phyloP scores from a whole-genome alignment of 345 rosid species.

The Boechera retrofracta region DNA sequence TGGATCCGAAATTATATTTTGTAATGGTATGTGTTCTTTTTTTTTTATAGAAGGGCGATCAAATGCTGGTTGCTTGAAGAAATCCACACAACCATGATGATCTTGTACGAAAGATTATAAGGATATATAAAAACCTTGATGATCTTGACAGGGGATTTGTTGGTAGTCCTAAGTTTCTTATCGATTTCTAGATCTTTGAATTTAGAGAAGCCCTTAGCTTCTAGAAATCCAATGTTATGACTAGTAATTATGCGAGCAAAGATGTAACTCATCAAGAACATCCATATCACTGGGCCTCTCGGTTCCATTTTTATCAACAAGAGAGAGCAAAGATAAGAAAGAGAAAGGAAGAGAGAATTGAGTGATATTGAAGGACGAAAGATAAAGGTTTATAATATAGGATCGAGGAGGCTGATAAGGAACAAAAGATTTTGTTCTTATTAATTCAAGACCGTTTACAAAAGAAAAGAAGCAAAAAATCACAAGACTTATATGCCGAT shows the following conservation, averaged over 20 bases:
- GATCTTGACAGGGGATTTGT: conserved; percentile 34
- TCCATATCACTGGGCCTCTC: conserved; percentile 6
- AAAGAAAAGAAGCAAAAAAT: too few species aligned
- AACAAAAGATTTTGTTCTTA: too few species aligned
- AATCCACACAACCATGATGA: conserved; percentile 33
- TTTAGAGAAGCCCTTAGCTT: conserved; percentile 20
- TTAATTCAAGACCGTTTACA: too few species aligned
- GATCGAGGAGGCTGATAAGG: neutral
- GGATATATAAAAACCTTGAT: conserved; percentile 22
- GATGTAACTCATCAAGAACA: conserved; percentile 21
- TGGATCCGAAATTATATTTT: neutral
- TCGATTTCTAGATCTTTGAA: conserved; percentile 19
- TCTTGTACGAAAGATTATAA: neutral
- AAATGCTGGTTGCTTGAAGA: conserved; percentile 41
- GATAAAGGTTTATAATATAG: neutral
- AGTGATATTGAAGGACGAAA: neutral
- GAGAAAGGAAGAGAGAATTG: neutral
- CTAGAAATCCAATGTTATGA: conserved; percentile 3
- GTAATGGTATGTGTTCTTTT: conserved; percentile 16
- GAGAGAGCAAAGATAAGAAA: neutral
- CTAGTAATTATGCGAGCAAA: conserved; percentile 3
- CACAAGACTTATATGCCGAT: too few species aligned
- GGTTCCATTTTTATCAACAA: conserved; percentile 9
- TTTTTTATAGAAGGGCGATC: conserved; percentile 15
- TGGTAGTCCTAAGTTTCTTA: conserved; percentile 15